Base-by-base conservation (phyloP, 2,329 filamentous ascomycete genomes). In the Raffaelea albimanens region DNA sequence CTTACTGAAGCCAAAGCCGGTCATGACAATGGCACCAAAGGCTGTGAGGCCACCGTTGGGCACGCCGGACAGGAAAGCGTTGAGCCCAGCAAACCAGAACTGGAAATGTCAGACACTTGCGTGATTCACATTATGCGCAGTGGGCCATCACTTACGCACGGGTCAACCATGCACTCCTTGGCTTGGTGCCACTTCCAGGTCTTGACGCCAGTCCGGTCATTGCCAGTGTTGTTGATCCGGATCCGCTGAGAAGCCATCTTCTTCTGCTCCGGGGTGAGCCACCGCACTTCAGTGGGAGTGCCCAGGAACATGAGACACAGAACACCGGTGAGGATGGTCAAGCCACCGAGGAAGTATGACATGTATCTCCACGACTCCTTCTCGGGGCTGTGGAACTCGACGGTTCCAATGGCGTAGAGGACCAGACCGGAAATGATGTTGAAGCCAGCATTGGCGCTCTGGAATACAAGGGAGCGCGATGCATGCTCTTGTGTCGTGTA, bases 301-400 rank as follows among this genome's bases (percentile, higher is more conserved):
- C 64, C 64, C 1, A 67, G 57, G 1, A 66, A 47, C 36, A 63
- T 55, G 3, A 67, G 52, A 21, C 63, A 66, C 5, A 64, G 47
- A 19, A 46, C 52, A 3, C 63, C 63, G 5, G 56, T 56, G 10
- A 64, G 16, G 14, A 66, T 58, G 0, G 64, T 67, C 20, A 67
- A 50, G 4, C 54, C 48, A 3, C 64, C 64, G 1, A 66, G 59
- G 41, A 65, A 66, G 29, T 48, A 48, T 8, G 46, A 44, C 46
- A 66, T 66, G 47, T 65, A 66, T 18, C 64, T 54, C 64, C 63
- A 67, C 1, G 64, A 56, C 50, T 66, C 53, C 18, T 61, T 60
- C 3, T 58, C 58, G 4, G 59, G 53, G 2, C 55, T 50, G 2
- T 53, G 44, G 31, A 60, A 57, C 43, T 61, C 55, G 2, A 61